Evolutionary conservation across 305 asterid genomes (phyloP), one percentile per base, ranked within the genome.

Genomic region (Rubia occidens): DNA sequence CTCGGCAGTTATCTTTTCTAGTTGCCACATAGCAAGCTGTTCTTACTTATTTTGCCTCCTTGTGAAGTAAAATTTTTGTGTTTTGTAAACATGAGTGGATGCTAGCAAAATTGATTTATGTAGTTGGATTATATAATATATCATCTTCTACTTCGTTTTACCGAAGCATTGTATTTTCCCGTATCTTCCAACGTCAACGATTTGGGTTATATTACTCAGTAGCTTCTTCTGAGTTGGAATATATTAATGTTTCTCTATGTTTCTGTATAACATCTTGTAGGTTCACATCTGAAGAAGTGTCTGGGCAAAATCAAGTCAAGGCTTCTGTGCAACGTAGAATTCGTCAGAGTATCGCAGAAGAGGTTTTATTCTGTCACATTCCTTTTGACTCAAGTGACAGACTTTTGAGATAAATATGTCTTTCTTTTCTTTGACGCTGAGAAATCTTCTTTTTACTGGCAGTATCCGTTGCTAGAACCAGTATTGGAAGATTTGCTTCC

Each of bases 271-370:
- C 40, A 24, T 55, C 63, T 35, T 74, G 73, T 81, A 93, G 98
- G 88, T 93, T 93, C 82, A 86, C 97, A 69, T 76, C 88, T 39
- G 98, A 93, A 77, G 98, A 93, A 78, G 97, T 93, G 76, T 90
- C 98, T 71, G 98, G 91, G 37, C 98, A 93, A 79, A 93, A 93
- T 86, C 98, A 90, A 93, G 97, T 90, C 74, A 93, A 93, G 92
- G 97, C 98, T 69, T 93, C 97, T 73, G 98, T 93, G 66, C 98
- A 93, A 74, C 82, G 98, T 58, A 90, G 71, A 85, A 93, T 93
- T 40, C 88, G 98, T 71, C 97, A 93, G 79, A 90, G 95, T 78
- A 87, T 93, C 71, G 96, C 86, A 0, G 98, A 93, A 49, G 97
- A 93, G 97, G 98, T 70, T 70, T 59, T 24, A 20, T 66, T 47